Evolutionary conservation across 1,284 basidiomycete species (phyloP).

Genomic region (Trichosporon sp.): DNA sequence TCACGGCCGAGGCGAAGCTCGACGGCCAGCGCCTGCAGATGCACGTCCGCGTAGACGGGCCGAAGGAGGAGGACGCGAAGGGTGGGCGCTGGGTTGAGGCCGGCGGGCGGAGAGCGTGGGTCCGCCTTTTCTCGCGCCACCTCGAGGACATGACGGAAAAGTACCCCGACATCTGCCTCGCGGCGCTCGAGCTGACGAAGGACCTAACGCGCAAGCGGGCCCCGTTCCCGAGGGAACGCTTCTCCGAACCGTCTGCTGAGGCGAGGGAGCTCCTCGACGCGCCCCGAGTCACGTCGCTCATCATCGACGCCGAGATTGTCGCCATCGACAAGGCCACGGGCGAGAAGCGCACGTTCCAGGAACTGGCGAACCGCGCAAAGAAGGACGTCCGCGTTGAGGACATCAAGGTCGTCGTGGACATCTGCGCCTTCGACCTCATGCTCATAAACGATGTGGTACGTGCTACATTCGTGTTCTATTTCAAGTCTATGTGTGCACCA

Average conservation of each 20-base stretch:
- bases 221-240: neutral
- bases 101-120: constrained; percentile 50
- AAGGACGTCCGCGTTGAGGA: constrained; percentile 97
- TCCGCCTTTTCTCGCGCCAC: constrained; percentile 77
- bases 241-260: constrained; percentile 19
- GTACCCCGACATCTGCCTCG: constrained; percentile 79
- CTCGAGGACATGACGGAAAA: constrained; percentile 89
- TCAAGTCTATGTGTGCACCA: neutral
- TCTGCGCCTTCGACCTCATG: constrained; percentile 93
- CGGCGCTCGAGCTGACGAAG: constrained; percentile 51
- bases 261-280: constrained; percentile 33
- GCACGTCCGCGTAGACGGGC: constrained; percentile 56
- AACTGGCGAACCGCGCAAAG: constrained; percentile 87
- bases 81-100: constrained; percentile 49
- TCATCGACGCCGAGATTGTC: constrained; percentile 93
- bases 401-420: constrained; percentile 89
- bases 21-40: constrained; percentile 86
- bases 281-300: constrained; percentile 63
- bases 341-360: constrained; percentile 93
- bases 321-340: constrained; percentile 82
- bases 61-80: constrained; percentile 44
- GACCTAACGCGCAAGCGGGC: constrained; percentile 33
- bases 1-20: constrained; percentile 75
- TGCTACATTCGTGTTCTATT: constrained; percentile 1
- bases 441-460: constrained; percentile 88